A percentile compares a stretch with the other conserved stretches of the same genome.
Evolutionary conservation across 2,329 filamentous ascomycete species (phyloP).

Genomic region (Chalaropsis thielavioides): DNA sequence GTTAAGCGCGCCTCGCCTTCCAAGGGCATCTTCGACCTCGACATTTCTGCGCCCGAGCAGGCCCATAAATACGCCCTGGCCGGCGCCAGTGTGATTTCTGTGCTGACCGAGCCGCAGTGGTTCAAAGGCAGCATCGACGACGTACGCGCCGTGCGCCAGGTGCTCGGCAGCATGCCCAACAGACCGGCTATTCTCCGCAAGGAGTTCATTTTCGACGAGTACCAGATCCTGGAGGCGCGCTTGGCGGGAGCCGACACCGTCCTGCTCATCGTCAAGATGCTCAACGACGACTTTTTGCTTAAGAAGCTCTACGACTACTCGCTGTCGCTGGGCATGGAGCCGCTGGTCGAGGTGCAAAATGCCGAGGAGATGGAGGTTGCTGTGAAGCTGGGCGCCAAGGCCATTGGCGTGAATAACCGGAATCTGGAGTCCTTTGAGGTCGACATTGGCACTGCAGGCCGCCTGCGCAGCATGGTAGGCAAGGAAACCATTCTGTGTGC

Average conservation of each 20-base stretch:
- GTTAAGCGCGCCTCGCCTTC: constrained; percentile 95
- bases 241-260: constrained; percentile 90
- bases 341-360: constrained; percentile 90
- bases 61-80: constrained; percentile 84
- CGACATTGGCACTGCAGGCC: constrained; percentile 80
- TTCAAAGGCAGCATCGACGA: constrained; percentile 98
- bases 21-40: constrained; percentile 82
- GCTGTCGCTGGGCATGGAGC: constrained; percentile 85
- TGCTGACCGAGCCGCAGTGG: constrained; percentile 97
- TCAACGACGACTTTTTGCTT: constrained; percentile 53
- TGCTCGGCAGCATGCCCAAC: constrained; percentile 80
- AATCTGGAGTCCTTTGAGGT: constrained; percentile 95
- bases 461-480: constrained; percentile 74
- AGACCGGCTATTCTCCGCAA: constrained; percentile 85
- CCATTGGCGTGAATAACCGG: constrained; percentile 94
- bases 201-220: constrained; percentile 96
- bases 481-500: constrained; percentile 81
- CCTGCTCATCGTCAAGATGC: constrained; percentile 95
- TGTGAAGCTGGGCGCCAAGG: constrained; percentile 71
- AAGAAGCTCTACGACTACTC: constrained; percentile 78
- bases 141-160: constrained; percentile 70
- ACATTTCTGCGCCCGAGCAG: constrained; percentile 77
- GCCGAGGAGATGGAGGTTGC: constrained; percentile 84
- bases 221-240: constrained; percentile 90
- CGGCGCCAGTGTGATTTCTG: constrained; percentile 91